These are phyloP conservation scores for Lathyrus oleraceus DNA, from an alignment of 306 rosid genomes.

Conservation along the genomic window DNA sequence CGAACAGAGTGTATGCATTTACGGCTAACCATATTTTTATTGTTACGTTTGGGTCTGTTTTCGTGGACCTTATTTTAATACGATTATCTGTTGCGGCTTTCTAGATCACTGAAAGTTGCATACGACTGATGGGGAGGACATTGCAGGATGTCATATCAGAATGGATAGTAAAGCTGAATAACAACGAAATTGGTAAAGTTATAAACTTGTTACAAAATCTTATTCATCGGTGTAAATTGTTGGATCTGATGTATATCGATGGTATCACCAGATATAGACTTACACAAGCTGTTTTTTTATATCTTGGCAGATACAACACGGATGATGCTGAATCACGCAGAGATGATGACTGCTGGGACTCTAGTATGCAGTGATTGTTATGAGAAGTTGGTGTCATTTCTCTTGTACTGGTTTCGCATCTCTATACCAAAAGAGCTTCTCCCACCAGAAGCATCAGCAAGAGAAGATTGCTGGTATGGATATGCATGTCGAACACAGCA, in stretches of 20 bases:
- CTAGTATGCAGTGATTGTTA: conserved; percentile 73
- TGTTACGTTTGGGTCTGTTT: not conserved
- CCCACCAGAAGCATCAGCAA: conserved; percentile 56
- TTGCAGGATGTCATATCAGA: conserved; percentile 78
- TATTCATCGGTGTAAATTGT: conserved; percentile 17
- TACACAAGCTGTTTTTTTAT: not conserved
- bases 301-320: conserved; percentile 63
- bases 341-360: conserved; percentile 56
- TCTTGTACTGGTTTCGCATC: conserved; percentile 87
- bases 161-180: conserved; percentile 63
- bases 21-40: not conserved
- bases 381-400: conserved; percentile 75
- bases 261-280: conserved; percentile 1
- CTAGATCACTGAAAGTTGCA: conserved; percentile 78
- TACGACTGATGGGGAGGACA: conserved; percentile 79
- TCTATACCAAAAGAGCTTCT: conserved; percentile 59
- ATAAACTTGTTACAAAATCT: not conserved
- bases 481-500: conserved; percentile 88
- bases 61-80: conserved; percentile 18
- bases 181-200: conserved; percentile 65
- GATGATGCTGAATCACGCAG: conserved; percentile 64
- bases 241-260: conserved; percentile 10
- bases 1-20: conserved; percentile 64
- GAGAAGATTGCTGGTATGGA: conserved; percentile 98
- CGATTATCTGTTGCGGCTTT: conserved; percentile 19